Base-by-base conservation (phyloP, 78 protist species). In the Monocercomonoides exilis region DNA sequence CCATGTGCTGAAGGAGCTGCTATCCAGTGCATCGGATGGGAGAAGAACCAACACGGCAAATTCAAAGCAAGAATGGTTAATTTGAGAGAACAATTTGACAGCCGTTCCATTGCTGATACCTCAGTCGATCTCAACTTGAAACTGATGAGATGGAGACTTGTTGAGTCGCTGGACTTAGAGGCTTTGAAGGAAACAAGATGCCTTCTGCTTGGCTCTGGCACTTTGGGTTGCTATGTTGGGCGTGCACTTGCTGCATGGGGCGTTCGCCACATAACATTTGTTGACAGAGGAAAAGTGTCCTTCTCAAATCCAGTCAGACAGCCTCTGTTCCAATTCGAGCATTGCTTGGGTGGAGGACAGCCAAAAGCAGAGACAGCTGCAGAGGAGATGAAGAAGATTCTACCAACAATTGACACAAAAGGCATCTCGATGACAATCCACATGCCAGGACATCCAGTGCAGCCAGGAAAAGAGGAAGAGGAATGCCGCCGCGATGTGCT, bases 211-310 rank as follows among this genome's bases (percentile, higher is more conserved):
- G 99, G 99, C 35, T 82, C 98, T 0, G 99, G 99, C 77, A 98
- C 99, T 0, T 94, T 98, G n/a, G 99, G 99, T 77, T 98, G 99
- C 85, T 92, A 93, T 77, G 98, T 98, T 21, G 98, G 98, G 0
- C 86, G 99, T 1, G 44, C 91, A 36, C 92, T 97, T 34, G 79
- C 96, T 89, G 93, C 91, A 0, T 97, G 98, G 99, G 98, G 99
- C 6, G 95, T 94, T n/a, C 91, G 93, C 54, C 45, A 92, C 32
- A 88, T 97, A 41, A 97, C 99, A 0, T 81, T 97, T 21, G 95
- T 97, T 5, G 99, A 97, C 92, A 70, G 84, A 11, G 94, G 95
- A 41, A 45, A 81, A 6, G 98, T 97, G 45, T 87, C 95, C 29
- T 96, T 85, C 89, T 90, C 95, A 35, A 97, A 97, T 41, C 98